phyloP scores from a whole-genome alignment of 1,284 basidiomycete genomes.

The Vanrija sp. region DNA sequence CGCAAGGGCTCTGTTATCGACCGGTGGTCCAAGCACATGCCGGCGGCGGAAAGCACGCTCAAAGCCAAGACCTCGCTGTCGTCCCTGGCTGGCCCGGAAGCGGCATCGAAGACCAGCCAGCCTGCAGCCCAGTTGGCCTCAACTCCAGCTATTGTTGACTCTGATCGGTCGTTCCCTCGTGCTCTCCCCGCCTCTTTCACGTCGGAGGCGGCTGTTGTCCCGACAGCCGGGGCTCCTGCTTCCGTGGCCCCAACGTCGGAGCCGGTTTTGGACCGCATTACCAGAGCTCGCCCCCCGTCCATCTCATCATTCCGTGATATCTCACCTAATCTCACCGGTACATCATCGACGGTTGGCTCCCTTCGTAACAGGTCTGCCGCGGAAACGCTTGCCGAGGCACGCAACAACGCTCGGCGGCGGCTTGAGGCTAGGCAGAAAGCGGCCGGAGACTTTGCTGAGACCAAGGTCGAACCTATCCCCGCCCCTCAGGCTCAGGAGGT shows the following conservation, averaged over 20 bases:
- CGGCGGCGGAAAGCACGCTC: too few species aligned
- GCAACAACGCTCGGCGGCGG: conserved; percentile 41
- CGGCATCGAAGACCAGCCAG: too few species aligned
- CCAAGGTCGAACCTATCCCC: conserved; percentile 7
- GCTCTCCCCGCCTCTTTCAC: background rate
- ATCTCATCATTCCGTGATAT: background rate
- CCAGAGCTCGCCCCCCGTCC: background rate
- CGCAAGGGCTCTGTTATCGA: too few species aligned
- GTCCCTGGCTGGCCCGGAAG: too few species aligned
- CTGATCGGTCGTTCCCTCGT: background rate
- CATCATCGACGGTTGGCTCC: conserved; percentile 8
- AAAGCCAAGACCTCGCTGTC: too few species aligned
- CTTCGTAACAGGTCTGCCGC: conserved; percentile 25
- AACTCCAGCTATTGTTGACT: background rate
- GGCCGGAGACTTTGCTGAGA: conserved; percentile 9
- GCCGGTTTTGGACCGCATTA: background rate
- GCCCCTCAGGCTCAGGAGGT: too few species aligned
- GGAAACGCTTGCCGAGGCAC: conserved; percentile 40
- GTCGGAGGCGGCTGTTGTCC: background rate
- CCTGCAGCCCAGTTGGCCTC: too few species aligned
- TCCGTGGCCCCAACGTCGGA: background rate
- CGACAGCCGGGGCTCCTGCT: background rate
- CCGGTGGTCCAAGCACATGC: too few species aligned
- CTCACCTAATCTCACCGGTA: conserved; percentile 28
- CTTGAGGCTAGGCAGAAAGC: conserved; percentile 36